These are phyloP conservation scores for Thermomyces lanuginosus DNA, from an alignment of 2,329 filamentous ascomycete genomes.

Conservation along the genomic window DNA sequence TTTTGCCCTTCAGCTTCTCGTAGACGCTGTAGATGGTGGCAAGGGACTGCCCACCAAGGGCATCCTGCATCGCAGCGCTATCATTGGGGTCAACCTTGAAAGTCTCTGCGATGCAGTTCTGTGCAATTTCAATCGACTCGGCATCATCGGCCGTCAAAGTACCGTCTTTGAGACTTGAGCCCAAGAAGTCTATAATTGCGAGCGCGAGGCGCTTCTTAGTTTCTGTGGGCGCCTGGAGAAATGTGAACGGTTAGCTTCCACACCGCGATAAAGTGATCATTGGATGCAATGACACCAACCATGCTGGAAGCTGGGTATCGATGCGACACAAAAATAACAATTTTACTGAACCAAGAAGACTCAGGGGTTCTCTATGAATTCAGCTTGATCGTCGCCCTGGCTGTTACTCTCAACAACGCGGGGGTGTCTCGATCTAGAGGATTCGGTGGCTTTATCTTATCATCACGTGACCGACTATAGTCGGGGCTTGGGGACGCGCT, in stretches of 20 bases:
- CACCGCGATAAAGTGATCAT: too few species aligned
- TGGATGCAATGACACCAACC: too few species aligned
- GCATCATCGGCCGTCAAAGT: slow-evolving; percentile 75
- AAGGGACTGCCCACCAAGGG: slow-evolving; percentile 73
- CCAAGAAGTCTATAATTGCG: slow-evolving; percentile 91
- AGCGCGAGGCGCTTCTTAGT: slow-evolving; percentile 82
- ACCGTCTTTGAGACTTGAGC: slow-evolving; percentile 68
- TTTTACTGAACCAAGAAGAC: too few species aligned
- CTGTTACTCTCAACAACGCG: too few species aligned
- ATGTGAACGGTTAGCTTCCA: neutral
- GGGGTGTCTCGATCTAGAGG: too few species aligned
- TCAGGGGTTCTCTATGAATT: too few species aligned
- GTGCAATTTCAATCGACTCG: slow-evolving; percentile 85
- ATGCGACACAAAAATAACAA: too few species aligned
- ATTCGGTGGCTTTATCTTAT: too few species aligned
- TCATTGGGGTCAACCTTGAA: slow-evolving; percentile 88
- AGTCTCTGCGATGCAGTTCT: slow-evolving; percentile 84
- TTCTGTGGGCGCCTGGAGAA: slow-evolving; percentile 26
- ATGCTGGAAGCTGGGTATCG: too few species aligned
- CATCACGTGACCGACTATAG: too few species aligned
- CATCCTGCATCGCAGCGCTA: slow-evolving; percentile 53
- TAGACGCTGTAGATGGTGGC: slow-evolving; percentile 88
- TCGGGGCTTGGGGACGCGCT: too few species aligned
- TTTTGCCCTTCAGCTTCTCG: slow-evolving; percentile 72
- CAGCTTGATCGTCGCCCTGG: too few species aligned